Percentiles rank a stretch among this genome's conserved stretches.
Evolutionary conservation across 495 filamentous ascomycete genomes (phyloP).

Genomic region (Sabuloglossum arenarium): DNA sequence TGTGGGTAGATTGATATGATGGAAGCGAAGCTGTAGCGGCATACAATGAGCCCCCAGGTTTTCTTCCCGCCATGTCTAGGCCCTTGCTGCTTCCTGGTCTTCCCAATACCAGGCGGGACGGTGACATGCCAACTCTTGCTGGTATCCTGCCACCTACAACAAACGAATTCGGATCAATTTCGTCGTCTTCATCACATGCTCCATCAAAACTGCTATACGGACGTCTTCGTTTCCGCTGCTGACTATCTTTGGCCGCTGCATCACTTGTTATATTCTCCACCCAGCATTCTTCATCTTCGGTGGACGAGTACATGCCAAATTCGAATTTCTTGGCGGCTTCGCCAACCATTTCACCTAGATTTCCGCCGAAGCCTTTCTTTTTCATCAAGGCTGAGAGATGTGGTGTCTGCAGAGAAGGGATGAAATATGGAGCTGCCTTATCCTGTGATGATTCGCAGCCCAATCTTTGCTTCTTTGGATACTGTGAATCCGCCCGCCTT

Average conservation of each 20-base stretch:
- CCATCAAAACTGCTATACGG: background rate
- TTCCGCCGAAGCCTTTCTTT: constrained; percentile 37
- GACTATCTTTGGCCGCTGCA: background rate
- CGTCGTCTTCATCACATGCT: constrained; percentile 16
- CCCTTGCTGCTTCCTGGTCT: constrained; percentile 36
- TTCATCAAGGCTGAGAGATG: constrained; percentile 53
- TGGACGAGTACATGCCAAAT: constrained; percentile 18
- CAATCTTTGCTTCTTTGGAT: background rate
- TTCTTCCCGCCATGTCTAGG: constrained; percentile 13
- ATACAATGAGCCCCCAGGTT: background rate
- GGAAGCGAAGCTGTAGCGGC: background rate
- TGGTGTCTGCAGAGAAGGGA: constrained; percentile 46
- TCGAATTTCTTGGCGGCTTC: constrained; percentile 35
- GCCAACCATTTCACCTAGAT: constrained; percentile 37
- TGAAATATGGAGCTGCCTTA: constrained; percentile 20
- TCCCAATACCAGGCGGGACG: constrained; percentile 21
- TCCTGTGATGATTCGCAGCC: constrained; percentile 4
- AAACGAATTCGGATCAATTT: background rate
- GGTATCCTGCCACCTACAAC: constrained; percentile 27
- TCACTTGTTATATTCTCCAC: background rate
- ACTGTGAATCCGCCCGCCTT: background rate
- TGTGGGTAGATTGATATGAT: background rate
- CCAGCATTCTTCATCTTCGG: constrained; percentile 15
- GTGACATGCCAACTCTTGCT: constrained; percentile 33
- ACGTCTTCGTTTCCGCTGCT: background rate